These are phyloP conservation scores for Trichoderma orchidacearum DNA, from an alignment of 495 filamentous ascomycete genomes.

Conservation along the genomic window DNA sequence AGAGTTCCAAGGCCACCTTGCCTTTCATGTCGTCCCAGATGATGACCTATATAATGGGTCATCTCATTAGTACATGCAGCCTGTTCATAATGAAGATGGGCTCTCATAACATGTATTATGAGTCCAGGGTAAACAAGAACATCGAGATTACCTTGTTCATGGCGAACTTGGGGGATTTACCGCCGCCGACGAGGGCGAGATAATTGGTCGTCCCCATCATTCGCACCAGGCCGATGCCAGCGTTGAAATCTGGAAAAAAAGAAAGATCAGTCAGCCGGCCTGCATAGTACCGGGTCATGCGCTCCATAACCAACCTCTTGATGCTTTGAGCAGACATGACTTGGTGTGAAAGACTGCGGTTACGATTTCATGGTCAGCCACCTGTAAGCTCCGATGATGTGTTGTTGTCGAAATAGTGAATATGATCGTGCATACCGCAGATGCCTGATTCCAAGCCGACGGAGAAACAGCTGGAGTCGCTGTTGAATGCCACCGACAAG, in stretches of 20 bases:
- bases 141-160: conserved; percentile 69
- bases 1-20: conserved; percentile 49
- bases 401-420: too few species aligned
- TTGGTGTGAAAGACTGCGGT: conserved; percentile 63
- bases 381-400: background rate
- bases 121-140: background rate
- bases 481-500: conserved; percentile 76
- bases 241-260: conserved; percentile 60
- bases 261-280: background rate
- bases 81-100: too few species aligned
- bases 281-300: background rate
- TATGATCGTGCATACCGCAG: conserved; percentile 68
- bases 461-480: conserved; percentile 75
- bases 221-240: conserved; percentile 67
- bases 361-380: conserved; percentile 5
- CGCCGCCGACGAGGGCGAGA: conserved; percentile 81
- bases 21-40: conserved; percentile 86
- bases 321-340: conserved; percentile 57
- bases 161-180: conserved; percentile 72
- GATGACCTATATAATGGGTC: too few species aligned
- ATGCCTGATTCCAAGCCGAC: conserved; percentile 81
- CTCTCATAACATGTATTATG: too few species aligned
- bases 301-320: conserved; percentile 21
- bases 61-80: too few species aligned
- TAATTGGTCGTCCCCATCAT: conserved; percentile 86